These are phyloP conservation scores for Megacollybia marginata DNA, from an alignment of 768 basidiomycete species.

Conservation along the genomic window DNA sequence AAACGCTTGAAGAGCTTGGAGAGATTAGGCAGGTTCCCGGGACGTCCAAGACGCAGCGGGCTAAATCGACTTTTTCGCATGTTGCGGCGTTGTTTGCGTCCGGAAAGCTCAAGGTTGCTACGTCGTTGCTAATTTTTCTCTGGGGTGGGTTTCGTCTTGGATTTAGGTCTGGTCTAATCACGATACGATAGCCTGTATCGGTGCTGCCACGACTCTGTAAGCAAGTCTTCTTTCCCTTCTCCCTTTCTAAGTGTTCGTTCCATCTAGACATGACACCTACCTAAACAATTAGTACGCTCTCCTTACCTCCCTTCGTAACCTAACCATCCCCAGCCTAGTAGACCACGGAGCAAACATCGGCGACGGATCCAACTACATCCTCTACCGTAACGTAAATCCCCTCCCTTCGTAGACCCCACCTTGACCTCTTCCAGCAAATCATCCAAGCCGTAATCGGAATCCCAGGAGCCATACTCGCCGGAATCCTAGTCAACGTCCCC, in stretches of 20 bases:
- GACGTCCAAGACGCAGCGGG: conserved; percentile 14
- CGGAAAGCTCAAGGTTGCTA: conserved; percentile 56
- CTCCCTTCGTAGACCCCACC: not conserved
- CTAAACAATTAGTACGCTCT: no score
- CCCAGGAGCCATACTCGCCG: conserved; percentile 66
- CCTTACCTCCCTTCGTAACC: no score
- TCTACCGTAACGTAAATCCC: conserved; percentile 58
- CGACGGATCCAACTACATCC: conserved; percentile 60
- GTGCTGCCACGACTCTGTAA: no score
- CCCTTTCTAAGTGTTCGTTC: no score
- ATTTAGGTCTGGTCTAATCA: no score
- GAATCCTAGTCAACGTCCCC: conserved; percentile 60
- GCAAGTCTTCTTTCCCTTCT: no score
- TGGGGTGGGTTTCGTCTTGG: conserved; percentile 38
- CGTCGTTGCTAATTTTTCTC: conserved; percentile 51
- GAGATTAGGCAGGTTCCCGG: not conserved
- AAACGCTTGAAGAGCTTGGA: conserved; percentile 24
- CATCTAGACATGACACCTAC: no score
- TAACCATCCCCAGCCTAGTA: conserved; percentile 35
- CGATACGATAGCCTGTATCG: no score
- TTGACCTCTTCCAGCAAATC: conserved; percentile 40
- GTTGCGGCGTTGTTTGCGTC: conserved; percentile 59
- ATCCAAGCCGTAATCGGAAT: conserved; percentile 63
- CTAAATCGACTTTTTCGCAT: conserved; percentile 31
- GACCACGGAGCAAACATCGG: conserved; percentile 65